Conservation (phyloP, 352 stramenopile genomes). For the Pelagophyceae sp. region DNA sequence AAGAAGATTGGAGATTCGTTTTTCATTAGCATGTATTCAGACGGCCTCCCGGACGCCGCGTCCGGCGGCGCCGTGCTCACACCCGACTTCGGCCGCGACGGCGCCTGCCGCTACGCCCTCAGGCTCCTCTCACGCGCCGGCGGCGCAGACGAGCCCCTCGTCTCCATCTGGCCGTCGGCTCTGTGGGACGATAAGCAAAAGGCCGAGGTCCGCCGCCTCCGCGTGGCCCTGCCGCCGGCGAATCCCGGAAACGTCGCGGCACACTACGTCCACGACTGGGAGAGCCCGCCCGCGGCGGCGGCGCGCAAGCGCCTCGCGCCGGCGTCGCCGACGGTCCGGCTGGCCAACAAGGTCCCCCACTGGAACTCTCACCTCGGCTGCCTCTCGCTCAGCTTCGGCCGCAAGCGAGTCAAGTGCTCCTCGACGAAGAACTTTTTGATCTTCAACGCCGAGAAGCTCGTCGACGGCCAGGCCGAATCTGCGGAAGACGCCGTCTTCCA, state of each 20-base stretch:
- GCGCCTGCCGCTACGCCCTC: background rate
- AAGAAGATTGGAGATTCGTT: background rate
- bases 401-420: background rate
- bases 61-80: slow-evolving; percentile 2
- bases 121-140: background rate
- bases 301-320: background rate
- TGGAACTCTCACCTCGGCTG: slow-evolving; percentile 15
- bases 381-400: slow-evolving; percentile 10
- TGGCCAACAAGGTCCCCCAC: background rate
- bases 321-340: background rate
- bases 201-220: background rate
- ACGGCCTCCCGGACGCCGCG: background rate
- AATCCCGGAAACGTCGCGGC: background rate
- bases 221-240: background rate
- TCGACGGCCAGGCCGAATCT: background rate
- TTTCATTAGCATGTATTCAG: background rate
- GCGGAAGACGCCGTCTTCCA: slow-evolving; percentile 12
- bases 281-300: background rate
- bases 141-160: background rate
- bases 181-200: background rate
- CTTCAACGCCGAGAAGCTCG: background rate
- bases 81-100: background rate
- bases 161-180: background rate
- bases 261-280: slow-evolving; percentile 14
- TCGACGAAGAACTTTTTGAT: slow-evolving; percentile 18